Evolutionary conservation across 2,329 filamentous ascomycete genomes (phyloP).

Genomic region (Aspergillus viridinutans): DNA sequence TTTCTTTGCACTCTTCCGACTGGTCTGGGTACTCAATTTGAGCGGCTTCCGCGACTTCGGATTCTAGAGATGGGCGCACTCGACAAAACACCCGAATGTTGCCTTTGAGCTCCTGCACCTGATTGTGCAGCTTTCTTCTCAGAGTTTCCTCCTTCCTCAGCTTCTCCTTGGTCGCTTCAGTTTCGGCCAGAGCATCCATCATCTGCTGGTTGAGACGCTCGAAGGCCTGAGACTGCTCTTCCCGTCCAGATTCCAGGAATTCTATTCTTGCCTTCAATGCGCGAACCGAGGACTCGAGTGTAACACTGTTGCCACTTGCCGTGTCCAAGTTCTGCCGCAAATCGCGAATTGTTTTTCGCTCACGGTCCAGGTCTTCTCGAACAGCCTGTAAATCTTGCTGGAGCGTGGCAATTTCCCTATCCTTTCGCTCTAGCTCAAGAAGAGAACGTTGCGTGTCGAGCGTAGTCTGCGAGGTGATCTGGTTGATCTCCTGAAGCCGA

Average conservation of each 20-base stretch:
- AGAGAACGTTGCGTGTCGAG: conserved; percentile 39
- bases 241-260: conserved; percentile 83
- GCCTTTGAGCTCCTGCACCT: conserved; percentile 94
- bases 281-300: conserved; percentile 69
- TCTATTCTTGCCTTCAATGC: conserved; percentile 77
- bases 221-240: conserved; percentile 83
- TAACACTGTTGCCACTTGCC: conserved; percentile 57
- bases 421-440: conserved; percentile 49
- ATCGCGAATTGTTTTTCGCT: conserved; percentile 57
- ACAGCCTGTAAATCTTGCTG: conserved; percentile 36
- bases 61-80: conserved; percentile 69
- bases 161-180: conserved; percentile 70
- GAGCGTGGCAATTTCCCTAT: conserved; percentile 49
- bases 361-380: conserved; percentile 53
- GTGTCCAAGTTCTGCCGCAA: conserved; percentile 59
- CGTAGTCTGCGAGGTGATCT: conserved; percentile 30
- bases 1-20: conserved; percentile 79
- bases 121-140: conserved; percentile 89
- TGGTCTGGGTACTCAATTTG: conserved; percentile 74
- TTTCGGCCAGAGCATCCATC: conserved; percentile 68
- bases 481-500: conserved; percentile 37
- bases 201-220: conserved; percentile 75
- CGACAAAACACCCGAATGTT: conserved; percentile 98
- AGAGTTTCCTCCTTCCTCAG: conserved; percentile 87
- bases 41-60: conserved; percentile 61